Evolutionary conservation across 306 rosid species (phyloP).

Genomic region (Prunus salicina): DNA sequence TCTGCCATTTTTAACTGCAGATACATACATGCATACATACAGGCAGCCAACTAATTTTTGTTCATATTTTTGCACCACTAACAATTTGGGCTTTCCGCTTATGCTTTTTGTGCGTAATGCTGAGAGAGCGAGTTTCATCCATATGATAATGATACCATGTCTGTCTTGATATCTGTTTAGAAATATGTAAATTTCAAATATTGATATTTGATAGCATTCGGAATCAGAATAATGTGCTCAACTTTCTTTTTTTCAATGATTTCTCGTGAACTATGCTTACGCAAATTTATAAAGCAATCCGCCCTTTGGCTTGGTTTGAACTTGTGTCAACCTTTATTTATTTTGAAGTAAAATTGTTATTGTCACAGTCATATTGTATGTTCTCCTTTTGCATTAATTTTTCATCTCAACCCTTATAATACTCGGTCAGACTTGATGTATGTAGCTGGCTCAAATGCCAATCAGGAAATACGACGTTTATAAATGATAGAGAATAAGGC

Average conservation of each 20-base stretch:
- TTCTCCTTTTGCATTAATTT: no score
- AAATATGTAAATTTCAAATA: background rate
- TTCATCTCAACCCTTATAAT: no score
- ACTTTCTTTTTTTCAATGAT: background rate
- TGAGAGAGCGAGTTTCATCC: constrained; percentile 51
- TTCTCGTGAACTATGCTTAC: background rate
- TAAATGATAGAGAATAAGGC: no score
- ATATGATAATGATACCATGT: background rate
- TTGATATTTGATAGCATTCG: background rate
- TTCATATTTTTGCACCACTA: constrained; percentile 32
- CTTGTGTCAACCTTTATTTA: background rate
- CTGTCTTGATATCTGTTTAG: constrained; percentile 18
- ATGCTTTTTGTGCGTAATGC: constrained; percentile 55
- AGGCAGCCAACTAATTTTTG: constrained; percentile 30
- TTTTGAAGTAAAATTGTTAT: no score
- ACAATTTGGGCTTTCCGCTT: constrained; percentile 68
- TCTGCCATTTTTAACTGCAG: constrained; percentile 46
- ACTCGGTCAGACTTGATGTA: no score
- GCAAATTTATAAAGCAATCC: background rate
- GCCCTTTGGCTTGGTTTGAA: background rate
- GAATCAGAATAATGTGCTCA: background rate
- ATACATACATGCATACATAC: constrained; percentile 13
- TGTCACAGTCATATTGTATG: no score
- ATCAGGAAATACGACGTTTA: no score
- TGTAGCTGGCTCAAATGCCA: no score